Base-by-base conservation (phyloP, 2,329 filamentous ascomycete species). In the Dothistroma septosporum region DNA sequence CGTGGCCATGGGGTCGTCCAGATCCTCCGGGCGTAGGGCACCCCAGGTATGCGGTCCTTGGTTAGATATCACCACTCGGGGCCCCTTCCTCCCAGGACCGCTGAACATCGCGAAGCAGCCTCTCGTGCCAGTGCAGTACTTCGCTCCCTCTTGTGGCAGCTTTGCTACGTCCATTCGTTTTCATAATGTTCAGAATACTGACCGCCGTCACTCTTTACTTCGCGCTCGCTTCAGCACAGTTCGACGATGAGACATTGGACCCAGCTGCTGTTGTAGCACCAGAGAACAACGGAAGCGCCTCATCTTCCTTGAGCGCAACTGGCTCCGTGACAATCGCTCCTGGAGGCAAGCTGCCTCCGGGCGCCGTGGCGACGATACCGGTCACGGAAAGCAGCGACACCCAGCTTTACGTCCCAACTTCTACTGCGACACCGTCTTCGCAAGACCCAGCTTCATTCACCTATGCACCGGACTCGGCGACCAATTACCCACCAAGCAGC, bases 141-240 rank as follows among this genome's bases (percentile, higher is more conserved):
- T 50, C 16, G 22, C 16, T 28, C 46, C 22, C 44, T 32, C 19
- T 53, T 35, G 62, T 62, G 60, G 62, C 52, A 35, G 47, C 57
- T 57, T 50, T 57, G 57, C 60, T 55, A 64, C 64, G 64, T 66
- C 60, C 64, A 61, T 57, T 66, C 61, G 56, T 64, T 65, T 54
- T 53, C 61, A 62, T 35, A 31, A 63, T 63, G 61, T 44, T 58
- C 35, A 56, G 47, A 32, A 50, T 46, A 33, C 55, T 59, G 19
- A 55, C 58, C 47, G 33, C 55, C 35, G 58, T 61, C 52, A 31
- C 49, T 56, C 55, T 61, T 59, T 61, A 31, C 31, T 46, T 62
- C 28, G 44, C 63, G 9, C 11, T 62, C 54, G 61, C 41, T 11
- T 57, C 55, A 44, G 59, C 61, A 22, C 59, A 64, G 37, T 44